A percentile compares a stretch with the other conserved stretches of the same genome.
Evolutionary conservation across 257 asterid species (phyloP).

Genomic region (Asclepias syriaca): DNA sequence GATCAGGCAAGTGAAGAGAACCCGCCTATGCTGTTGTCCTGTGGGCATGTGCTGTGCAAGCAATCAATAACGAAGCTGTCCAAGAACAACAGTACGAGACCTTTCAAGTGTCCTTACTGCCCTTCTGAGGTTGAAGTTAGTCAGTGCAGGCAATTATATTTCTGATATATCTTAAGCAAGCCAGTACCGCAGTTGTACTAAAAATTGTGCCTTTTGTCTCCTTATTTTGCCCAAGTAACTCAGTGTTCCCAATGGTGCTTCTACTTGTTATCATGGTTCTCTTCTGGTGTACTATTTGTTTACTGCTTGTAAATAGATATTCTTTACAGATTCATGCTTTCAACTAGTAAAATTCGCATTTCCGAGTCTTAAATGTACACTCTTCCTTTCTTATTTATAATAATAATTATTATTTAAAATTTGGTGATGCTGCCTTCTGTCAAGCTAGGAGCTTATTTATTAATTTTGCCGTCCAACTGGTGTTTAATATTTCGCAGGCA

Average conservation of each 20-base stretch:
- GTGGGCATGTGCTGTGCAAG: constrained; percentile 91
- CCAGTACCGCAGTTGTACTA: constrained; percentile 7
- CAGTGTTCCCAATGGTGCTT: too few species aligned
- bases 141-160: constrained; percentile 72
- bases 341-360: not conserved
- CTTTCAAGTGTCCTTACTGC: constrained; percentile 92
- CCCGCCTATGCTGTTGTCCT: constrained; percentile 85
- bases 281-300: constrained; percentile 15
- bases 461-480: too few species aligned
- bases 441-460: not conserved
- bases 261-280: not conserved
- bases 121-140: constrained; percentile 83
- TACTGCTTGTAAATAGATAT: constrained; percentile 39
- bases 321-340: constrained; percentile 21
- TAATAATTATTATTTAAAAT: not conserved
- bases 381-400: not conserved
- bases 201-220: not conserved
- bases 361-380: not conserved
- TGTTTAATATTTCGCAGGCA: not conserved
- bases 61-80: constrained; percentile 83
- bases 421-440: not conserved
- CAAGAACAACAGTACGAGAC: constrained; percentile 68
- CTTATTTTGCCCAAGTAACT: not conserved
- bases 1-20: constrained; percentile 86
- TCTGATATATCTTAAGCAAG: constrained; percentile 32